Percentiles rank a stretch among this genome's conserved stretches.
These are phyloP conservation scores for Xylaria intraflava DNA, from an alignment of 495 filamentous ascomycete species.

Conservation along the genomic window DNA sequence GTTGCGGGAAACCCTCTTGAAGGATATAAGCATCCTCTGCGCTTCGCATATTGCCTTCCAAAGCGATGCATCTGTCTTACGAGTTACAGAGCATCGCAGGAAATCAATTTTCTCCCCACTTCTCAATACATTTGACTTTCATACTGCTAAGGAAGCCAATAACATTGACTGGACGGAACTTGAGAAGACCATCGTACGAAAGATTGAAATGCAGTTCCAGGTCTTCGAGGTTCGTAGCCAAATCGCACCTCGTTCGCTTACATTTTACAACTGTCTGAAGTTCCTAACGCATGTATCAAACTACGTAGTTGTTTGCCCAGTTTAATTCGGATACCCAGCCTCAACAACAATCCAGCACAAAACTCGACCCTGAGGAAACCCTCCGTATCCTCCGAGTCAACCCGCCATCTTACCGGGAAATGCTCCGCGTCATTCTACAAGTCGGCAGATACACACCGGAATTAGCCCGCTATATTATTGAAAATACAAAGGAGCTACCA, in stretches of 20 bases:
- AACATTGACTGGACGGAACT: no score
- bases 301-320: background rate
- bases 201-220: background rate
- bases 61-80: no score
- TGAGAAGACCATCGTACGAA: no score
- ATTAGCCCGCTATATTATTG: background rate
- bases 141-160: no score
- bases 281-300: background rate
- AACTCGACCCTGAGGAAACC: background rate
- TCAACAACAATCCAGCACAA: background rate
- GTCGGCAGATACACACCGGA: background rate
- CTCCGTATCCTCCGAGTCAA: no score
- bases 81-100: no score
- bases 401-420: no score
- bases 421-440: background rate
- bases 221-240: background rate
- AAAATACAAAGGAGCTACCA: background rate
- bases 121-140: no score
- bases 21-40: background rate
- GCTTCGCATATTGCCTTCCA: conserved; percentile 1
- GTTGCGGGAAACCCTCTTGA: background rate
- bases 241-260: no score
- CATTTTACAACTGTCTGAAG: no score
- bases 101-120: no score
- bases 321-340: background rate